These are phyloP conservation scores for Eimeria falciformis DNA, from an alignment of 169 alveolate genomes.

Conservation along the genomic window DNA sequence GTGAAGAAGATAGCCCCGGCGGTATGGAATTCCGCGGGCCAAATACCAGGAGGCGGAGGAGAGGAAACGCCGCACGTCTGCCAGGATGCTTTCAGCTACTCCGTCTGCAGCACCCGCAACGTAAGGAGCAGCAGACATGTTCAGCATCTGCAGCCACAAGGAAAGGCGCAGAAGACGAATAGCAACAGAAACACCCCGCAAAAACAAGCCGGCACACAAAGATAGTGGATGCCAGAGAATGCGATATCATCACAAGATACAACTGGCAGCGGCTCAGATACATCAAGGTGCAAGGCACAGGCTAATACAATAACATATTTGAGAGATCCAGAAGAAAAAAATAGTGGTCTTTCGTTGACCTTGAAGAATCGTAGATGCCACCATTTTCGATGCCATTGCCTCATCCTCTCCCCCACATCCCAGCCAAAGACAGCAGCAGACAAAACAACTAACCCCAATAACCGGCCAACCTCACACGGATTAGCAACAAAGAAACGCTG, in stretches of 20 bases:
- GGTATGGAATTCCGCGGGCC: constrained; percentile 87
- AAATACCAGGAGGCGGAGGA: constrained; percentile 82
- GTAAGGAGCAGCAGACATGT: constrained; percentile 4
- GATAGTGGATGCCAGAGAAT: too few relatives aligned
- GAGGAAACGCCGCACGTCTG: constrained; percentile 58
- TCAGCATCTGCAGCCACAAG: constrained; percentile 27
- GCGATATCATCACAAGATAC: too few relatives aligned
- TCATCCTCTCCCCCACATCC: too few relatives aligned
- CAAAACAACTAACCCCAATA: not conserved
- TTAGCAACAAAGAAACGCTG: not conserved
- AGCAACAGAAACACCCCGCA: not conserved
- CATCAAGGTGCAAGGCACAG: too few relatives aligned
- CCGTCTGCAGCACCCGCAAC: constrained; percentile 77
- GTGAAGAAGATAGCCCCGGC: constrained; percentile 87
- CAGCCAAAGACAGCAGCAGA: not conserved
- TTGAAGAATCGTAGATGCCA: too few relatives aligned
- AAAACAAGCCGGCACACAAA: too few relatives aligned
- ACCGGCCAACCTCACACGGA: too few relatives aligned
- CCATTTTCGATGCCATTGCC: too few relatives aligned
- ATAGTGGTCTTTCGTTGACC: too few relatives aligned
- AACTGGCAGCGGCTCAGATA: not conserved
- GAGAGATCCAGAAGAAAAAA: too few relatives aligned
- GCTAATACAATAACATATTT: too few relatives aligned
- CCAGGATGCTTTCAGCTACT: constrained; percentile 70
- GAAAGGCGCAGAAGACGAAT: not conserved